Evolutionary conservation across 2,329 filamentous ascomycete genomes (phyloP), one percentile per base, ranked within the genome.

Genomic region (Camillea tinctor): DNA sequence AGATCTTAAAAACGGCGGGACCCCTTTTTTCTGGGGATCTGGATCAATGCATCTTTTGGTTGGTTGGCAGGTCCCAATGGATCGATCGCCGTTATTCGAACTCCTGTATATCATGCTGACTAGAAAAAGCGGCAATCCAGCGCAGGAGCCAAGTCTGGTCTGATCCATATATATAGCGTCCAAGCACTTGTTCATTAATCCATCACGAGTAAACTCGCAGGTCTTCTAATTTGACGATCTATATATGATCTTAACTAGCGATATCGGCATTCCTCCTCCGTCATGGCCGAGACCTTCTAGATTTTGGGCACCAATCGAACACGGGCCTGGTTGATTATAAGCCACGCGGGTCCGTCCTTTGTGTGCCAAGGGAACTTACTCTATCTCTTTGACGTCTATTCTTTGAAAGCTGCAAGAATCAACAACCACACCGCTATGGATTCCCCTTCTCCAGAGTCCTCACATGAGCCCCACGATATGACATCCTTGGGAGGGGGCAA

Each of bases 401-500:
- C 15, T n/a, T 44, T 44, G 17, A 15, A 44, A 15, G 36, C 15
- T 44, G 13, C 13, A n/a, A 36, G 23, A 5, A 20, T 20, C 44
- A n/a, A 49, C 30, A 23, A 44, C 36, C 13, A 17, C 36, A 52
- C 21, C 53, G 15, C 17, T 4, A 50, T 57, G 56, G 56, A 51
- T n/a, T 23, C 48, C 17, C 36, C 50, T 26, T 30, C 50, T 8
- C 50, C 30, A 24, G 49, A 44, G 22, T 24, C 26, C 22, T 50
- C 49, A 17, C 52, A 53, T 48, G 56, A 57, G 49, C 56, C 53
- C 23, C 50, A 50, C 7, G 36, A 53, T 17, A 19, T 53, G 15
- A 49, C 50, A n/a, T 22, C 50, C 15, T 15, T n/a, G 36, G 17
- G 17, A 44, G 36, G 36, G 11, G 36, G 2, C n/a, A n/a, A 44